phyloP scores from a whole-genome alignment of 2,329 filamentous ascomycete species.

The Emmonsia crescens region DNA sequence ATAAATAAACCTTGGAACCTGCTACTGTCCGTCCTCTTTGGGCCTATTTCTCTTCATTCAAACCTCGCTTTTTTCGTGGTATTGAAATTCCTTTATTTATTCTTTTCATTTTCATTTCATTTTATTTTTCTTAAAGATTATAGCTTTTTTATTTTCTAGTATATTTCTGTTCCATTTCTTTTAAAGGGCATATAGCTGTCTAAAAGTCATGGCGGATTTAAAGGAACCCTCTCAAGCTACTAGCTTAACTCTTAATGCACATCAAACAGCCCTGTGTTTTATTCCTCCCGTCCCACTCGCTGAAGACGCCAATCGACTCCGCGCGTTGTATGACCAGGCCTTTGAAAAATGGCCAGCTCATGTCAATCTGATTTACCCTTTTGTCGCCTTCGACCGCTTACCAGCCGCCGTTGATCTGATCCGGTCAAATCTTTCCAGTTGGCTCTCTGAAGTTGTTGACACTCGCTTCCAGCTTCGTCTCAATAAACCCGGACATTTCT shows the following conservation, averaged over 20 bases:
- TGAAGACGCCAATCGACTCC: constrained; percentile 42
- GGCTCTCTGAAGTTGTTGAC: constrained; percentile 7
- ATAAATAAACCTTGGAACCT: not conserved
- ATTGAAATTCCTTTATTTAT: not conserved
- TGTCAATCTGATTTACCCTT: constrained; percentile 57
- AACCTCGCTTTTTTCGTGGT: not conserved
- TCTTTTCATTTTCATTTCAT: not conserved
- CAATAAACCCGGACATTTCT: constrained; percentile 38
- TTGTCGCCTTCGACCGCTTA: constrained; percentile 43
- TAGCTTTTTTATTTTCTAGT: not conserved
- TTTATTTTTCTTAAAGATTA: not conserved
- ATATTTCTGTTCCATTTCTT: not conserved
- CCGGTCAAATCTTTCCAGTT: constrained; percentile 22
- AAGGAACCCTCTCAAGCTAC: not conserved
- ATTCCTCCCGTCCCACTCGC: constrained; percentile 44
- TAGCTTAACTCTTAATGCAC: constrained; percentile 25
- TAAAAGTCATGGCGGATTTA: not conserved
- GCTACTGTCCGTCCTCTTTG: no score
- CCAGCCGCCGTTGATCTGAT: constrained; percentile 34
- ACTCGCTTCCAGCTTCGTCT: constrained; percentile 18
- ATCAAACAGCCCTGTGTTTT: constrained; percentile 52
- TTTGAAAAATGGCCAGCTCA: constrained; percentile 56
- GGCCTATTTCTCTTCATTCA: not conserved
- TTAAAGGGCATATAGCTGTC: not conserved
- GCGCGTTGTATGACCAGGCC: constrained; percentile 52